These are phyloP conservation scores for Arthromyces matolae DNA, from an alignment of 768 basidiomycete species.

Conservation along the genomic window DNA sequence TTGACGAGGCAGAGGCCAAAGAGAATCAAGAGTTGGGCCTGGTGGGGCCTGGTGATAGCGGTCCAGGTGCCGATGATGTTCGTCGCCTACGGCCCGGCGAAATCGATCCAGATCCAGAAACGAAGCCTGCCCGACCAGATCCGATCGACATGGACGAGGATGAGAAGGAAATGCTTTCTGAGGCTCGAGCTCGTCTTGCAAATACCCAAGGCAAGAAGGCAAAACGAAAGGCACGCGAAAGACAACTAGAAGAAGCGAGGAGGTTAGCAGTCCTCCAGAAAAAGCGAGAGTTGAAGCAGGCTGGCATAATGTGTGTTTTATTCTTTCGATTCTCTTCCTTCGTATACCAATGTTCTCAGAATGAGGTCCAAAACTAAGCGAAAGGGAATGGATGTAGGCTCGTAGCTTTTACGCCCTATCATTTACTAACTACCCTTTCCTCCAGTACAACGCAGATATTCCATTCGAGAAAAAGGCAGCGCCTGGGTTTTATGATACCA, in stretches of 20 bases:
- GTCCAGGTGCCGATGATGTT: constrained; percentile 90
- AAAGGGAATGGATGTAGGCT: constrained; percentile 92
- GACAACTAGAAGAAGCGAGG: constrained; percentile 94
- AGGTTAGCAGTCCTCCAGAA: constrained; percentile 94
- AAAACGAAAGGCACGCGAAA: constrained; percentile 96
- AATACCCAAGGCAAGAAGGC: constrained; percentile 99
- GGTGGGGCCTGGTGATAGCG: constrained; percentile 76
- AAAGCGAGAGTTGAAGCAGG: constrained; percentile 95
- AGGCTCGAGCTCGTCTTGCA: constrained; percentile 94
- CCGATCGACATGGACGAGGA: constrained; percentile 99
- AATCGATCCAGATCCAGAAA: constrained; percentile 98
- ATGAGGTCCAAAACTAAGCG: constrained; percentile 94
- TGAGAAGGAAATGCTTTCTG: constrained; percentile 99
- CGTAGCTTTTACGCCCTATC: constrained; percentile 1
- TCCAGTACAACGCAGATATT: constrained; percentile 94
- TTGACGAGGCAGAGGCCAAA: constrained; percentile 96
- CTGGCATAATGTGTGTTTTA: constrained; percentile 83
- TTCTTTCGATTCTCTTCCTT: constrained; percentile 3
- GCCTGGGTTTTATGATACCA: constrained; percentile 94
- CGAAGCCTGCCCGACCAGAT: constrained; percentile 95
- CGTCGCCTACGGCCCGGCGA: constrained; percentile 89
- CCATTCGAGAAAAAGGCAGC: constrained; percentile 98
- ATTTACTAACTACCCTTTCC: constrained; percentile 6
- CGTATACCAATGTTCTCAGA: constrained; percentile 34
- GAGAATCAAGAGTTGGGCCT: constrained; percentile 94